Percentiles rank a stretch among this genome's conserved stretches.
These are phyloP conservation scores for Suillus plorans DNA, from an alignment of 768 basidiomycete genomes.

Conservation along the genomic window DNA sequence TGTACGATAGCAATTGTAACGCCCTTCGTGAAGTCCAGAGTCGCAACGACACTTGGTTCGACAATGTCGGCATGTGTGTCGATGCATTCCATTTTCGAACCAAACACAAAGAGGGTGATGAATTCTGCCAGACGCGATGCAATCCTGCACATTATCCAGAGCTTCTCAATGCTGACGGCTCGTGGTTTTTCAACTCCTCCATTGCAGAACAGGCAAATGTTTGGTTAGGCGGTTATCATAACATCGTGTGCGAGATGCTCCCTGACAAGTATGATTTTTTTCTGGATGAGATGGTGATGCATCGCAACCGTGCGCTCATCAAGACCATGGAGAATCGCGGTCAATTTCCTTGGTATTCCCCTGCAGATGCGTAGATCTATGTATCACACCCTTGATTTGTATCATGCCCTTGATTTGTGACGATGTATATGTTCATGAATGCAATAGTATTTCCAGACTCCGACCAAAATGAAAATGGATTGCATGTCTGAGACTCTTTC, in stretches of 20 bases:
- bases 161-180: conserved; percentile 20
- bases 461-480: too few species aligned
- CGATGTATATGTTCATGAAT: not conserved
- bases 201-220: conserved; percentile 35
- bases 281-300: conserved; percentile 35
- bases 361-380: not conserved
- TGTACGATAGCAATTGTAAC: conserved; percentile 23
- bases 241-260: conserved; percentile 35
- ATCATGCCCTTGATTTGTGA: too few species aligned
- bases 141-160: conserved; percentile 31
- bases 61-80: conserved; percentile 28
- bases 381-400: not conserved
- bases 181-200: conserved; percentile 39
- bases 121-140: conserved; percentile 26
- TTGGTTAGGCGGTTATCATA: conserved; percentile 37
- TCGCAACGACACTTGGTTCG: conserved; percentile 16
- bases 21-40: conserved; percentile 16
- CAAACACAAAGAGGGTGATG: conserved; percentile 31
- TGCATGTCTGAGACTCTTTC: too few species aligned
- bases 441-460: too few species aligned
- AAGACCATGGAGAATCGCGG: not conserved
- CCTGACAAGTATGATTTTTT: conserved; percentile 32
- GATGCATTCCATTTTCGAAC: conserved; percentile 36
- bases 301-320: conserved; percentile 17
- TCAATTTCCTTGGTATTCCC: not conserved